phyloP scores from a whole-genome alignment of 2,329 filamentous ascomycete genomes.

The Colletotrichum godetiae region DNA sequence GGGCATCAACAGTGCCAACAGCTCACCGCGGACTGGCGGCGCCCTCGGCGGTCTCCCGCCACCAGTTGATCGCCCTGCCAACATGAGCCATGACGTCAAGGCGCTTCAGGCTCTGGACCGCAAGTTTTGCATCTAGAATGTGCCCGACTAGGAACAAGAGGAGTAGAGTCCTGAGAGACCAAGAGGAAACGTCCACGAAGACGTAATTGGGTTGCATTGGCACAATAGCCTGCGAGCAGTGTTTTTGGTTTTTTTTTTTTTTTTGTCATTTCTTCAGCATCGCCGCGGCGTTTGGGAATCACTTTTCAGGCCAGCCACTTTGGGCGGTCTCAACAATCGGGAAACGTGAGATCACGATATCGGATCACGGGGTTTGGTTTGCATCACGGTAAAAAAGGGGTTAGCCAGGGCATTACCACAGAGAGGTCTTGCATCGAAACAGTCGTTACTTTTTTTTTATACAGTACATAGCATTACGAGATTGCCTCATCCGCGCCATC shows the following conservation, averaged over 20 bases:
- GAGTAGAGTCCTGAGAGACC: no score
- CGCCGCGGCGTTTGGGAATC: slow-evolving; percentile 29
- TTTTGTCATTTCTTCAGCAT: slow-evolving; percentile 18
- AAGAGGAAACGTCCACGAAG: neutral
- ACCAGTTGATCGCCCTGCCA: slow-evolving; percentile 63
- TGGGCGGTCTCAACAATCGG: neutral
- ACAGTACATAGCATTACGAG: slow-evolving; percentile 24
- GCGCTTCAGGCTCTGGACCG: slow-evolving; percentile 74
- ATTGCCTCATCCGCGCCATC: neutral
- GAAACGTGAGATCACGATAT: slow-evolving; percentile 16
- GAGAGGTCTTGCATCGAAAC: slow-evolving; percentile 2
- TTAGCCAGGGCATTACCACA: neutral
- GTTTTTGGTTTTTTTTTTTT: neutral
- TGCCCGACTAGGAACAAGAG: neutral
- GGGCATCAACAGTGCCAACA: slow-evolving; percentile 47
- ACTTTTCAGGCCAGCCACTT: slow-evolving; percentile 6
- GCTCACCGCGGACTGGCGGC: slow-evolving; percentile 59
- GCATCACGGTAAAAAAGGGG: slow-evolving; percentile 31
- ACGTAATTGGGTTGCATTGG: slow-evolving; percentile 9
- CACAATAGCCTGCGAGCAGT: neutral
- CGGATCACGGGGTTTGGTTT: slow-evolving; percentile 1
- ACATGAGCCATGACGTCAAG: slow-evolving; percentile 70
- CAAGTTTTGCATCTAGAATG: slow-evolving; percentile 57
- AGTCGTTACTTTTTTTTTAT: slow-evolving; percentile 18
- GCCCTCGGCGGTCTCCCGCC: slow-evolving; percentile 64